Conservation (phyloP, 306 rosid genomes). For the Cucurbita pepo region DNA sequence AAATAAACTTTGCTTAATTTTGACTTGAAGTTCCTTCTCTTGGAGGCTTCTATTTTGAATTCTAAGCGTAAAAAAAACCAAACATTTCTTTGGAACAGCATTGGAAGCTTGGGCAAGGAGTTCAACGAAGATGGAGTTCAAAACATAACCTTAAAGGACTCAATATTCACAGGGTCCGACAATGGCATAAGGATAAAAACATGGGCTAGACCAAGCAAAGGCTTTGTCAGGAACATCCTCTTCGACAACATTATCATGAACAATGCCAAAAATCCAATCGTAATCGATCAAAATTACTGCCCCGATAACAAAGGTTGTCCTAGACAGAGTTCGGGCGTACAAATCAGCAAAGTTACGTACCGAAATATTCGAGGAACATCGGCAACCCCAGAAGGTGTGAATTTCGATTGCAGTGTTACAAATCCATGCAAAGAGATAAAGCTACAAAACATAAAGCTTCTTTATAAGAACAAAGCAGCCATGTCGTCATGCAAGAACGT, state of each 20-base stretch:
- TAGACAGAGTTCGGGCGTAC: neutral
- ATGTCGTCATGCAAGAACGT: constrained; percentile 28
- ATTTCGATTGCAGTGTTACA: neutral
- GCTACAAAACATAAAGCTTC: constrained; percentile 37
- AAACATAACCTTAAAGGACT: constrained; percentile 31
- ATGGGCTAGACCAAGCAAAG: constrained; percentile 54
- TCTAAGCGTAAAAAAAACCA: too few species aligned
- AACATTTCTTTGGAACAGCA: constrained; percentile 12
- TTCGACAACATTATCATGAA: constrained; percentile 24
- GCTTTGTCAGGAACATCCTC: constrained; percentile 24
- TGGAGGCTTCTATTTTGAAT: too few species aligned
- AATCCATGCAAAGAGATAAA: constrained; percentile 23
- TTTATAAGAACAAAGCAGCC: constrained; percentile 14
- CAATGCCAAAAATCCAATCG: constrained; percentile 18
- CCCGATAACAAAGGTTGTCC: constrained; percentile 44
- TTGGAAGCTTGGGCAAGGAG: constrained; percentile 34
- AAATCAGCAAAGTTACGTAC: neutral
- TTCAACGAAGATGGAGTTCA: constrained; percentile 17
- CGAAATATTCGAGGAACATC: neutral
- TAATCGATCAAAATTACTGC: constrained; percentile 53
- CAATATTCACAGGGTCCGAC: constrained; percentile 32
- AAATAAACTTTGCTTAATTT: too few species aligned
- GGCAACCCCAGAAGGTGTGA: neutral
- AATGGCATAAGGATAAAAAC: constrained; percentile 55
- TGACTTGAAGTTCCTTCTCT: too few species aligned